Percentiles rank a stretch among this genome's conserved stretches.
Evolutionary conservation across 2,329 filamentous ascomycete species (phyloP).

Genomic region (Neobulgaria alba): DNA sequence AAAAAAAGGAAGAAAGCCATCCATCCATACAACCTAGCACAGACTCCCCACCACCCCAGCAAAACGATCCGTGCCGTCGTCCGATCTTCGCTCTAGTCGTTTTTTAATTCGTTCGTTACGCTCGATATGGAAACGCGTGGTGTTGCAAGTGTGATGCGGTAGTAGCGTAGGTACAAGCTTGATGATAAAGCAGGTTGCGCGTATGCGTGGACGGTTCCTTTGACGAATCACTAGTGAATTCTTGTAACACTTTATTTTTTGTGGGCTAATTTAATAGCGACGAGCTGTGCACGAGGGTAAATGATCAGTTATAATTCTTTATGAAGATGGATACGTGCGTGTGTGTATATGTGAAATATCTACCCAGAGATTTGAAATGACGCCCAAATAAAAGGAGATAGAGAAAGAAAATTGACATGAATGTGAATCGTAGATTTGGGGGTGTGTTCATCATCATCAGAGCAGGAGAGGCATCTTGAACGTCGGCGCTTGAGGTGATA

Average conservation of each 20-base stretch:
- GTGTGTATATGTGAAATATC: no score
- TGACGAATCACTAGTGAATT: no score
- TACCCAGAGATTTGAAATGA: no score
- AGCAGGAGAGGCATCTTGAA: slow-evolving; percentile 1
- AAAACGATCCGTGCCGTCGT: background rate
- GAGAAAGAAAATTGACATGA: slow-evolving; percentile 7
- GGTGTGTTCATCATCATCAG: no score
- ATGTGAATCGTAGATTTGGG: no score
- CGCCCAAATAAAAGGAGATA: no score
- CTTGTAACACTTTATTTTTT: no score
- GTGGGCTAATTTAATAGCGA: slow-evolving; percentile 15
- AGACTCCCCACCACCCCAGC: no score
- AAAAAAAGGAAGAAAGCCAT: no score
- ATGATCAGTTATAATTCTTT: slow-evolving; percentile 28
- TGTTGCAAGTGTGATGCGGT: slow-evolving; percentile 14
- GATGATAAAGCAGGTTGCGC: slow-evolving; percentile 22
- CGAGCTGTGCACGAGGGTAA: slow-evolving; percentile 21
- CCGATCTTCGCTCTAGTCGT: no score
- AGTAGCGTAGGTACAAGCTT: slow-evolving; percentile 22
- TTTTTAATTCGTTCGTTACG: no score
- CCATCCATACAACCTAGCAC: no score
- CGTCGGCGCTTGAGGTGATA: background rate
- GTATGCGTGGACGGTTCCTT: slow-evolving; percentile 8
- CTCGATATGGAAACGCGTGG: slow-evolving; percentile 7
- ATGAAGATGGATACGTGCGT: slow-evolving; percentile 14